phyloP scores from a whole-genome alignment of 345 rosid species.

The Brassica cretica region DNA sequence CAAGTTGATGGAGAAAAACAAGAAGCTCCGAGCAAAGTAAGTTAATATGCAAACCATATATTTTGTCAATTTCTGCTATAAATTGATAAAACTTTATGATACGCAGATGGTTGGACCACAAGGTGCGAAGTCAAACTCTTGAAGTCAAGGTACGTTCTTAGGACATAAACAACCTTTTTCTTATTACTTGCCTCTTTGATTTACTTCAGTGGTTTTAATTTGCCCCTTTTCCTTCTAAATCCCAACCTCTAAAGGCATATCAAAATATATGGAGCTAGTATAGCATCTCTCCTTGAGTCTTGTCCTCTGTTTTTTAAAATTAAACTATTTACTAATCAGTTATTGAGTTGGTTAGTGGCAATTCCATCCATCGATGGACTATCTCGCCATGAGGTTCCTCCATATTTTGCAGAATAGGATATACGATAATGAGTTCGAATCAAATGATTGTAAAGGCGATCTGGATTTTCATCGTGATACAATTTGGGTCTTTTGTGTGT shows the following conservation, averaged over 20 bases:
- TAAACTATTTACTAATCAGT: background rate
- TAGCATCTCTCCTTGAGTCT: constrained; percentile 2
- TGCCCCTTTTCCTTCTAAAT: constrained; percentile 19
- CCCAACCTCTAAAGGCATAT: constrained; percentile 4
- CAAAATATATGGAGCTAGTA: constrained; percentile 4
- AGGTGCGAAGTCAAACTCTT: constrained; percentile 57
- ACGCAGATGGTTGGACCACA: constrained; percentile 67
- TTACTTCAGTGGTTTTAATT: constrained; percentile 15
- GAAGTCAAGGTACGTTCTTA: constrained; percentile 54
- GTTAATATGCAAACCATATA: constrained; percentile 31
- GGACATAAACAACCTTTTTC: background rate
- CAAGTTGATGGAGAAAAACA: constrained; percentile 62
- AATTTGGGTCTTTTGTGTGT: background rate
- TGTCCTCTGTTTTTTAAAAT: background rate
- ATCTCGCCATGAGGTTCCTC: background rate
- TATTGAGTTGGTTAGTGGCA: background rate
- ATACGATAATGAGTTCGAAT: background rate
- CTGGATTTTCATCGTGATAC: background rate
- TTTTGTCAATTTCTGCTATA: background rate
- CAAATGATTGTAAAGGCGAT: background rate
- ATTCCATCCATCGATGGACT: background rate
- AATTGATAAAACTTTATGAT: background rate
- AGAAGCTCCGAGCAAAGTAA: constrained; percentile 64
- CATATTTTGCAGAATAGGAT: background rate
- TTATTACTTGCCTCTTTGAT: background rate